Base-by-base conservation (phyloP, 2,329 filamentous ascomycete species). In the Aspergillus clavatus region DNA sequence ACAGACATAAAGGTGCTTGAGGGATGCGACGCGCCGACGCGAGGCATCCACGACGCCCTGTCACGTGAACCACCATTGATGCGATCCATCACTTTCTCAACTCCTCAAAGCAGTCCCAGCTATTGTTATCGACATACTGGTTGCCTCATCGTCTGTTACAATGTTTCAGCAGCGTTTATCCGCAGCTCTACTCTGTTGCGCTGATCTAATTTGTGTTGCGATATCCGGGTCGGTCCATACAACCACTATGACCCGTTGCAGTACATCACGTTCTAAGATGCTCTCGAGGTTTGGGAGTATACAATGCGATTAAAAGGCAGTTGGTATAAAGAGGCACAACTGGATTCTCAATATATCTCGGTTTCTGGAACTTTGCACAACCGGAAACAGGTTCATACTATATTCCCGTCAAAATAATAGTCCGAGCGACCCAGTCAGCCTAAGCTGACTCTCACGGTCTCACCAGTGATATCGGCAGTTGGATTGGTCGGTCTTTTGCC, bases 1-100 rank as follows among this genome's bases (percentile, higher is more conserved):
- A 33, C n/a, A n/a, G n/a, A n/a, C n/a, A n/a, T n/a, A n/a, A 33
- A 10, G 24, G 40, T 40, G 31, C 21, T 23, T 26, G 40, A 24
- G 12, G 41, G 36, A 27, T 50, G 50, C 49, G 55, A 55, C 52
- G 50, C 56, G 54, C 51, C 38, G 31, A 53, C 53, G 55, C 56
- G 31, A 35, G 16, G 56, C 45, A 42, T 22, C 22, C 38, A 40
- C 38, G 51, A 60, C 57, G 52, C 57, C 57, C 47, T 35, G 37
- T 57, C 57, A 60, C 57, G 57, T 60, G 57, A 12, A 2, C 4
- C 19, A 19, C 7, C 10, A n/a, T 21, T 10, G 14, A 21, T 37
- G 10, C 19, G 45, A 46, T 46, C 18, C 37, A 29, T 40, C 18
- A 7, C 28, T 42, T 35, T 23, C 18, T 38, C 19, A n/a, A n/a